A percentile compares a stretch with the other conserved stretches of the same genome.
Evolutionary conservation across 495 filamentous ascomycete species (phyloP).

Genomic region (Neurospora tetrasperma): DNA sequence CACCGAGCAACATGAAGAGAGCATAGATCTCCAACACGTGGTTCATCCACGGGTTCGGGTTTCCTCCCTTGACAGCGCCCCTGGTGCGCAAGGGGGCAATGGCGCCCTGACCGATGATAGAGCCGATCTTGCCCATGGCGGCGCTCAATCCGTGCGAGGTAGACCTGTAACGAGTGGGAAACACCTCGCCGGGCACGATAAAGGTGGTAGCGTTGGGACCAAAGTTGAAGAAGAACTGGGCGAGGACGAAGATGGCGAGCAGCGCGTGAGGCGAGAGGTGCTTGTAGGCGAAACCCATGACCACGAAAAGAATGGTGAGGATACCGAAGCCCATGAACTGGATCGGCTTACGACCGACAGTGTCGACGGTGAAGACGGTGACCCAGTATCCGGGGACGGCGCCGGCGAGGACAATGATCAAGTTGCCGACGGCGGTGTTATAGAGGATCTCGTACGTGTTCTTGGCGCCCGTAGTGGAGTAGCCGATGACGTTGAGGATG

Average conservation of each 20-base stretch:
- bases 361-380: constrained; percentile 59
- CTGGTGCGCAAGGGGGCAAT: constrained; percentile 41
- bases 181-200: constrained; percentile 82
- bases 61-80: constrained; percentile 26
- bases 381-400: constrained; percentile 73
- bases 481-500: constrained; percentile 59
- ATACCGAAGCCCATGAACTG: constrained; percentile 68
- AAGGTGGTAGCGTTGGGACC: constrained; percentile 86
- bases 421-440: constrained; percentile 61
- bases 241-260: constrained; percentile 66
- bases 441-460: constrained; percentile 55
- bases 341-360: constrained; percentile 67
- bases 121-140: constrained; percentile 50
- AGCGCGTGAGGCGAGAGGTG: constrained; percentile 40
- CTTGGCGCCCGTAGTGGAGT: constrained; percentile 40
- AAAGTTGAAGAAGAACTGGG: constrained; percentile 63
- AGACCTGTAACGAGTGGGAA: constrained; percentile 78
- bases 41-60: constrained; percentile 57
- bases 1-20: constrained; percentile 66
- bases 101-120: constrained; percentile 45
- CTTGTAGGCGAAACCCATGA: constrained; percentile 62
- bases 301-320: constrained; percentile 58
- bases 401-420: constrained; percentile 65
- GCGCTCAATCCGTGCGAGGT: constrained; percentile 81
- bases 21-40: constrained; percentile 75